Evolutionary conservation across 495 filamentous ascomycete species (phyloP), one percentile per base, ranked within the genome.

Genomic region (Penicillium antarcticum): DNA sequence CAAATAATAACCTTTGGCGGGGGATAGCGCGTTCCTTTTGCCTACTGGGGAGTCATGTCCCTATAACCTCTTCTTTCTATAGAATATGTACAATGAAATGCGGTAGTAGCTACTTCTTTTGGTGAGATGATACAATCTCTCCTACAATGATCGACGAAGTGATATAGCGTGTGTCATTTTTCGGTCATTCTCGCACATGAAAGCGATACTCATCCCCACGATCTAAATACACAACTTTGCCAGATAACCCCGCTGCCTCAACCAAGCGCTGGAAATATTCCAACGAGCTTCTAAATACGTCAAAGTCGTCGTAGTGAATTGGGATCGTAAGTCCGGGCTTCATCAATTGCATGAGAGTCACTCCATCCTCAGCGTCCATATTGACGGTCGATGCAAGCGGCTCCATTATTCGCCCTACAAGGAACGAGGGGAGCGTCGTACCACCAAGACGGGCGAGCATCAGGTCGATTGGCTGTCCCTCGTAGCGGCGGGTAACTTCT

Each of bases 261-360:
- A 87, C 77, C 41, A 75, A 75, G 35, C 73, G 73, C 62, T 74
- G 76, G 53, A 88, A 87, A 43, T 85, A 84, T n/a, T 67, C 65
- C 52, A 87, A 45, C 14, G 80, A 74, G 34, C 78, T 82, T 35
- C 81, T 48, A 48, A 87, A 80, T 9, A 83, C 82, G 51, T 77
- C 74, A 59, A 88, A 88, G 48, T 87, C 86, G 56, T 88, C 84
- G 64, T 78, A 86, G 60, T 88, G 85, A 16, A 87, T 76, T 29
- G 84, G 86, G n/a, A 88, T 79, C 32, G 80, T 85, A 36, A 87
- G 48, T 31, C 87, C 81, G 36, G 86, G 81, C 12, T 82, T 67
- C 1, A 88, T 69, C 33, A 87, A 42, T 53, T 70, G 61, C 62
- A 88, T 79, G 48, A 87, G 63, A 68, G 82, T 56, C 5, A 87